Base-by-base conservation (phyloP, 441 rosid genomes). In the Aquilaria agallochum region DNA sequence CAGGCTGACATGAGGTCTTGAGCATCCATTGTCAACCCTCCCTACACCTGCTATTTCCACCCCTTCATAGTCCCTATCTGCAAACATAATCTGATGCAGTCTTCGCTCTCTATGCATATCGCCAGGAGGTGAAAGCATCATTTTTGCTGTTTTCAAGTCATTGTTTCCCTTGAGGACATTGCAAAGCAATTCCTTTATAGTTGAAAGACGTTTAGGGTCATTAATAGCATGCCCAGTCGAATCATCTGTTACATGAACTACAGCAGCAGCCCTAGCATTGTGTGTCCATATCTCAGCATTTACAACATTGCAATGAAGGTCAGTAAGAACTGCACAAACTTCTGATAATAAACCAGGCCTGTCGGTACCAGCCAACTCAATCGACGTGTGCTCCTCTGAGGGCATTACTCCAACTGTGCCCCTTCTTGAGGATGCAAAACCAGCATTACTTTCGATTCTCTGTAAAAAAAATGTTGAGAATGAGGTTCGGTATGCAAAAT, bases 211-310 rank as follows among this genome's bases (percentile, higher is more conserved):
- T 56, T 69, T 60, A 0, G 80, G 84, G 69, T 92, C 98, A 31
- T 71, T 72, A 59, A 90, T 78, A 30, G 96, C 90, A 30, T 72
- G 62, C 9, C 82, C 78, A 20, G 94, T 83, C 46, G 73, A 72
- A 66, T 69, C 74, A 68, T 92, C 96, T 6, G 88, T 92, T 68
- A 86, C 94, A 68, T 84, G 90, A 64, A 85, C 85, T 40, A 92
- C 96, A 10, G 98, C 96, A 2, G 98, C 98, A 56, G 97, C 97
- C 74, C 97, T 80, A 27, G 78, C 76, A 69, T 92, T 92, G 81
- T 92, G 98, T 31, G 98, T 92, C 98, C 98, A 92, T 71, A 92
- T 84, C 79, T 89, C 98, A 51, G 96, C 98, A 75, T 82, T 84
- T 13, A 83, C 88, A 54, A 92, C 91, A 59, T 85, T 92, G 78